These are phyloP conservation scores for Cladophialophora immunda DNA, from an alignment of 2,329 filamentous ascomycete species.

Conservation along the genomic window DNA sequence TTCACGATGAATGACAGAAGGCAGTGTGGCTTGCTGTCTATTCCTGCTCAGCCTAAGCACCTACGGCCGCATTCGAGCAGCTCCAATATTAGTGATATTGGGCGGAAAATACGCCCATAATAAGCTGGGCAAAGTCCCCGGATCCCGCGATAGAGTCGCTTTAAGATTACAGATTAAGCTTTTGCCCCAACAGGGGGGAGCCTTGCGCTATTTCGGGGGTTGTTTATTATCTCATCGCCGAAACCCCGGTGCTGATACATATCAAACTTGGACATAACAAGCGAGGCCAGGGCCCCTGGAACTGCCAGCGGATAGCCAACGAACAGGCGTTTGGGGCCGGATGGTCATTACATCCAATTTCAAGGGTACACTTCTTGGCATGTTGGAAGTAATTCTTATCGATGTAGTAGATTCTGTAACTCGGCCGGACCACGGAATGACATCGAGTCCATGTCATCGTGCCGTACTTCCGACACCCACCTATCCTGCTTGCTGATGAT, in stretches of 20 bases:
- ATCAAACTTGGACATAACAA: not conserved
- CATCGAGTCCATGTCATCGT: not conserved
- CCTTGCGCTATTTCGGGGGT: not conserved
- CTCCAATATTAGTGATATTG: not conserved
- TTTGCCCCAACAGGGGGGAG: not conserved
- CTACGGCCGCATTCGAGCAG: not conserved
- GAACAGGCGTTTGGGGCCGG: not conserved
- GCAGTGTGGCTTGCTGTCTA: not conserved
- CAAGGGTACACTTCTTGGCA: not conserved
- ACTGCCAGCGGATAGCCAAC: not conserved
- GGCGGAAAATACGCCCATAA: not conserved
- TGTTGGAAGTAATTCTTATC: not conserved
- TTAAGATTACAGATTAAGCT: slow-evolving; percentile 1
- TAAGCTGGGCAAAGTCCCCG: not conserved
- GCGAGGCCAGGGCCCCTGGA: not conserved
- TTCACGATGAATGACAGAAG: not conserved
- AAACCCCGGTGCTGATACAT: not conserved
- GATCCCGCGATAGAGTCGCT: not conserved
- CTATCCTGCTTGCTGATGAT: not conserved
- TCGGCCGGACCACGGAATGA: not conserved
- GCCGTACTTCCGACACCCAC: no score
- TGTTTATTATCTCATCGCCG: not conserved
- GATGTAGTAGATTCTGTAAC: not conserved
- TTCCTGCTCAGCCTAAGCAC: not conserved
- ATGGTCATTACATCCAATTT: not conserved